These are phyloP conservation scores for Senecio squalidus DNA, from an alignment of 140 eudicot genomes.

Conservation along the genomic window DNA sequence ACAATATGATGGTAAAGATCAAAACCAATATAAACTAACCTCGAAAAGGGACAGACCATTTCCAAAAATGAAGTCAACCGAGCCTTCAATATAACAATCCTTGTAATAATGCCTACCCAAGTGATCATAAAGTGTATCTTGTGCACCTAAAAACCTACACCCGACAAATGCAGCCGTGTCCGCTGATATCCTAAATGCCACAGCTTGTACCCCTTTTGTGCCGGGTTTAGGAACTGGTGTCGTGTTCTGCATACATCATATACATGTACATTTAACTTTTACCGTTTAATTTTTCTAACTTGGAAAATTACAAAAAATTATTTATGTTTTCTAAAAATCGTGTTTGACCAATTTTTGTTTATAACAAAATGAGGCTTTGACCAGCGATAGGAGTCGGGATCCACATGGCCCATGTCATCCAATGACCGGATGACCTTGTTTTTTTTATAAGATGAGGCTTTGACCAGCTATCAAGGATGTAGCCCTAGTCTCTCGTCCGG, in stretches of 20 bases:
- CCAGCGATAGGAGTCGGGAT: too few relatives aligned
- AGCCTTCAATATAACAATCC: conserved; percentile 94
- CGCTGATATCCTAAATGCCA: conserved; percentile 89
- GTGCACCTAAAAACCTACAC: conserved; percentile 89
- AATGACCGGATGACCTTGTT: too few relatives aligned
- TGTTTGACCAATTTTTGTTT: too few relatives aligned
- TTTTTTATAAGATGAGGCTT: too few relatives aligned
- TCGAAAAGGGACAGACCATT: conserved; percentile 88
- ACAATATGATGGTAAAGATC: not conserved
- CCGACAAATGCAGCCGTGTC: conserved; percentile 86
- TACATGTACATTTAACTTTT: not conserved
- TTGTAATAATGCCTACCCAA: conserved; percentile 93
- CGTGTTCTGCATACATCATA: conserved; percentile 57
- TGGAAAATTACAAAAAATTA: too few relatives aligned
- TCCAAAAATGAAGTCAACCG: conserved; percentile 97
- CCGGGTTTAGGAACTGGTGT: conserved; percentile 92
- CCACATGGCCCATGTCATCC: too few relatives aligned
- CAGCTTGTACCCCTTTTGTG: conserved; percentile 75
- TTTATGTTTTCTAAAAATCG: too few relatives aligned
- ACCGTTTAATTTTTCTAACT: too few relatives aligned
- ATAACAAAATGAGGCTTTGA: too few relatives aligned
- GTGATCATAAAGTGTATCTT: conserved; percentile 91
- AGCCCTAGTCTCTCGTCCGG: too few relatives aligned
- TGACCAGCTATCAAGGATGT: too few relatives aligned
- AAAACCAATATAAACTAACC: conserved; percentile 29